Percentiles rank a stretch among this genome's conserved stretches.
Evolutionary conservation across 768 basidiomycete species (phyloP).

Genomic region (Hydnum rufescens): DNA sequence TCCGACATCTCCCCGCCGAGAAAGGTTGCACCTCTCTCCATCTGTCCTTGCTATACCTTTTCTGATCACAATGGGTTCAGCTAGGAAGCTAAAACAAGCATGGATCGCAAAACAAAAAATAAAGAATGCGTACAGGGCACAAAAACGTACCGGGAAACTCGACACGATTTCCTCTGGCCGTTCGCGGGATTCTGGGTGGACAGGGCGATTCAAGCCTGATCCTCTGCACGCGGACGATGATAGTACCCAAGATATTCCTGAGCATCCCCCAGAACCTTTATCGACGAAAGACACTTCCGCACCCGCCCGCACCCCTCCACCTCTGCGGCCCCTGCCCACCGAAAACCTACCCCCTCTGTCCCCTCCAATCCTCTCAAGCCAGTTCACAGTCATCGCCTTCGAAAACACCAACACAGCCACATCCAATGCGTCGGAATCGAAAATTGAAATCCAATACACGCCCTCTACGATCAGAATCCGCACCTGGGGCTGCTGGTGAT

Average conservation of each 20-base stretch:
- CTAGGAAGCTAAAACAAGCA: constrained; percentile 19
- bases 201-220: too few relatives aligned
- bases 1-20: constrained; percentile 4
- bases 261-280: neutral
- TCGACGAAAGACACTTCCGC: neutral
- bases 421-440: neutral
- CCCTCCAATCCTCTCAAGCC: neutral
- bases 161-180: too few relatives aligned
- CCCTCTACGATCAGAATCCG: too few relatives aligned
- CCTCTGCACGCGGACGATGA: neutral
- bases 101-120: constrained; percentile 17
- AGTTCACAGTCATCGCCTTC: too few relatives aligned
- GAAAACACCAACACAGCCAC: neutral
- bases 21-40: constrained; percentile 4
- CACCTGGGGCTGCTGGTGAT: neutral
- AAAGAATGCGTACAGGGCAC: constrained; percentile 15
- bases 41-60: neutral
- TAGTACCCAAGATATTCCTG: neutral
- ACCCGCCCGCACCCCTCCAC: neutral
- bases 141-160: neutral
- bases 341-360: neutral
- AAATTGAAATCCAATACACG: too few relatives aligned
- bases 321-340: neutral
- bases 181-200: too few relatives aligned
- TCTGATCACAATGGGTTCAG: constrained; percentile 8